A percentile compares a stretch with the other conserved stretches of the same genome.
These are phyloP conservation scores for Protostelium mycophagum DNA, from an alignment of 78 protist species.

Conservation along the genomic window DNA sequence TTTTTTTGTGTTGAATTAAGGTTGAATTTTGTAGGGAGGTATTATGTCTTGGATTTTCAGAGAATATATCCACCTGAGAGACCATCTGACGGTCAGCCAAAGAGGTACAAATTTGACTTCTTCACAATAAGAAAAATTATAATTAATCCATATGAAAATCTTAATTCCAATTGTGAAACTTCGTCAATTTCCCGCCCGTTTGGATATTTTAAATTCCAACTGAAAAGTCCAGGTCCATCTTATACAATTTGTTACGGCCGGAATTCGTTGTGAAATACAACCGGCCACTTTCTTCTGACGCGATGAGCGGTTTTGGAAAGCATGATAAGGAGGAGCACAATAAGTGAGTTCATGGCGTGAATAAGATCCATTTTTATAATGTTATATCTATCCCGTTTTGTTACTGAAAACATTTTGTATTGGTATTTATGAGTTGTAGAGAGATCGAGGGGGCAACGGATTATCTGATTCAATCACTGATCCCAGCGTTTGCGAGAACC, in stretches of 20 bases:
- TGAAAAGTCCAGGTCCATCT: slow-evolving; percentile 23
- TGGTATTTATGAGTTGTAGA: too few relatives aligned
- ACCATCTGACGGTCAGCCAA: slow-evolving; percentile 20
- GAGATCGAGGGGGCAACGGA: neutral
- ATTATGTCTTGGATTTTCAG: slow-evolving; percentile 57
- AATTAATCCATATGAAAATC: too few relatives aligned
- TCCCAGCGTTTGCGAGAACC: neutral
- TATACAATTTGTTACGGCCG: slow-evolving; percentile 45
- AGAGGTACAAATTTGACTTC: neutral
- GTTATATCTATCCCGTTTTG: too few relatives aligned
- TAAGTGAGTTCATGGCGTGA: too few relatives aligned
- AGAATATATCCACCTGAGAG: slow-evolving; percentile 65
- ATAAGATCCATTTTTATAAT: too few relatives aligned
- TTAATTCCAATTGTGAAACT: too few relatives aligned
- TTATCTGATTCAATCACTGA: neutral
- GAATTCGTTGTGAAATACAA: slow-evolving; percentile 20
- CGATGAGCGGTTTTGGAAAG: slow-evolving; percentile 38
- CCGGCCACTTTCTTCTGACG: slow-evolving; percentile 26
- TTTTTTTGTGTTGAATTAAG: neutral
- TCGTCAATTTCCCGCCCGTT: too few relatives aligned
- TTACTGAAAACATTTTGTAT: too few relatives aligned
- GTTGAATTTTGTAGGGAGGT: slow-evolving; percentile 28
- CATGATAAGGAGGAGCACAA: slow-evolving; percentile 5
- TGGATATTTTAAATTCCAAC: too few relatives aligned
- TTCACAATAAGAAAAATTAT: too few relatives aligned